phyloP scores from a whole-genome alignment of 371 early-diverging fungal species.

The Saksenaea oblongispora region DNA sequence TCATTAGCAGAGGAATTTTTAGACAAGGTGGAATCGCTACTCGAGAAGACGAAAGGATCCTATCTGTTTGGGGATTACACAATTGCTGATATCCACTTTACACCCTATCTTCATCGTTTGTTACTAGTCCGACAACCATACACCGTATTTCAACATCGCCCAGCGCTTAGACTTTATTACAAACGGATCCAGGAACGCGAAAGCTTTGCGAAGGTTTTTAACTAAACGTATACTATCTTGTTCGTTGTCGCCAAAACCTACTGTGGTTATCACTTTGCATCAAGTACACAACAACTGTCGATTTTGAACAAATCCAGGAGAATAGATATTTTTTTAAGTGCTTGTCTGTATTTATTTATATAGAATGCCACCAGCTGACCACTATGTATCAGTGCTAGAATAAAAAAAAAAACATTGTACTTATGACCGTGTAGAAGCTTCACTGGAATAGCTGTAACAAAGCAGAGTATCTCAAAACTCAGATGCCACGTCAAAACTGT shows the following conservation, averaged over 20 bases:
- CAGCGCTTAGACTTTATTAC: slow-evolving; percentile 31
- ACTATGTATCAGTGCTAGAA: no score
- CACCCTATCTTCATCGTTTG: slow-evolving; percentile 28
- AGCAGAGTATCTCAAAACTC: no score
- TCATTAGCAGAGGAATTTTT: slow-evolving; percentile 20
- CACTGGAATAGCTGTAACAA: no score
- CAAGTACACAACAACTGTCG: no score
- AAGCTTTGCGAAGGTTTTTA: slow-evolving; percentile 16
- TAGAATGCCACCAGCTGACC: no score
- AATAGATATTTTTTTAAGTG: no score
- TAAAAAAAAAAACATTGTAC: no score
- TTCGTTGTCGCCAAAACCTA: background rate
- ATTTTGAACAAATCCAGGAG: no score
- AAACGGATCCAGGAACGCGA: slow-evolving; percentile 30
- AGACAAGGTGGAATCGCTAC: slow-evolving; percentile 26
- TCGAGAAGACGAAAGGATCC: slow-evolving; percentile 18
- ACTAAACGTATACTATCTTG: background rate
- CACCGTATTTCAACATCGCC: slow-evolving; percentile 28
- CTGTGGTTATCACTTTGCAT: no score
- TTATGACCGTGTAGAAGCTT: no score
- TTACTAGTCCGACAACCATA: slow-evolving; percentile 26
- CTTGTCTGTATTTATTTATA: no score
- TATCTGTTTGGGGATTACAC: slow-evolving; percentile 33
- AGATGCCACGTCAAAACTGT: no score
- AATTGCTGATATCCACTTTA: slow-evolving; percentile 36